Conservation (phyloP, 139 green algal genomes). For the Coccomyxa sp. region DNA sequence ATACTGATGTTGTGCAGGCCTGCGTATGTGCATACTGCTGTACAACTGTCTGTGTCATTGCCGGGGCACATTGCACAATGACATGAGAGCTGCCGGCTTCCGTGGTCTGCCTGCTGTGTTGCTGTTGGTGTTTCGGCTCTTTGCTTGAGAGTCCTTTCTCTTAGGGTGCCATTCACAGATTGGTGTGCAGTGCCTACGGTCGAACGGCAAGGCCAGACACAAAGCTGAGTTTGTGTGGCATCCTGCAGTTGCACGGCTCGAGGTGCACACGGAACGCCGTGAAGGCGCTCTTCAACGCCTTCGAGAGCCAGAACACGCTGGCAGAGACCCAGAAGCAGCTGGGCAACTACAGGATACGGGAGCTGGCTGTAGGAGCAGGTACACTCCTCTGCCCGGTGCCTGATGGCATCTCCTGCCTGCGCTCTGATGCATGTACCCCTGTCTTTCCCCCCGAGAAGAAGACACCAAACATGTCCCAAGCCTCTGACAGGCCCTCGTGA, state of each 20-base stretch:
- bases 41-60: neutral
- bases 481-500: too few species aligned
- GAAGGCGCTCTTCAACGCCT: neutral
- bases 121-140: neutral
- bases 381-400: too few species aligned
- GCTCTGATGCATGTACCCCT: too few species aligned
- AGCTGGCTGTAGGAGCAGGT: neutral
- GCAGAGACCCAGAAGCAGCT: neutral
- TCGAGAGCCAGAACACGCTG: slow-evolving; percentile 3
- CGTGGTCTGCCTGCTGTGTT: neutral
- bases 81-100: neutral
- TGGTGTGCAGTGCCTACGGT: neutral
- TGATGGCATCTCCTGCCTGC: too few species aligned
- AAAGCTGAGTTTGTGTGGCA: neutral
- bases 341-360: neutral
- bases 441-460: too few species aligned
- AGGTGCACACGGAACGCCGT: neutral
- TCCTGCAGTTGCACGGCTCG: neutral
- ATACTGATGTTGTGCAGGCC: neutral
- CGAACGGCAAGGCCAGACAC: neutral
- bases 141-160: neutral
- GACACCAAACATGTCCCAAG: too few species aligned
- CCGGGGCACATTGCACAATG: neutral
- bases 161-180: neutral
- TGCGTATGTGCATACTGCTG: neutral